These are phyloP conservation scores for Wickerhamomyces sp. DNA, from an alignment of 1,139 yeast species.

Conservation along the genomic window DNA sequence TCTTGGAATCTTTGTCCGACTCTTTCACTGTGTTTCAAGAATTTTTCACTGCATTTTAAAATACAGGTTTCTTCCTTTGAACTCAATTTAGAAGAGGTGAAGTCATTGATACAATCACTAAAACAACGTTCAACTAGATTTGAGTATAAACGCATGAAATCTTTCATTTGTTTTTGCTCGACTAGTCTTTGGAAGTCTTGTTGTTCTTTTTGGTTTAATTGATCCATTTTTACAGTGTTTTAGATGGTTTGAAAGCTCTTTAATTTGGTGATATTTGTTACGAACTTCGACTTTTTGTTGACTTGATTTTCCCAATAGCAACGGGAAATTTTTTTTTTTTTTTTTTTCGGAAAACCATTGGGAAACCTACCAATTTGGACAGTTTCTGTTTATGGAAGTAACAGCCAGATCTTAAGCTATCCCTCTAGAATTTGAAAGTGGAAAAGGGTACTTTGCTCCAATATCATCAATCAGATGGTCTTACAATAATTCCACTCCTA, in stretches of 20 bases:
- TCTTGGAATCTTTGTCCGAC: conserved; percentile 99
- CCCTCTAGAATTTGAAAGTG: too few species aligned
- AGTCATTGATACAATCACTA: conserved; percentile 95
- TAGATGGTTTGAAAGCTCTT: neutral
- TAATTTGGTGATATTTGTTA: neutral
- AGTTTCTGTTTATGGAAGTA: too few species aligned
- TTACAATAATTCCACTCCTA: too few species aligned
- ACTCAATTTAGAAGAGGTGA: conserved; percentile 86
- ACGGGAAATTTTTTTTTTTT: neutral
- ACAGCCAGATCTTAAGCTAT: too few species aligned
- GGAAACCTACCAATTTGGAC: too few species aligned
- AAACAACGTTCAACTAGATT: conserved; percentile 95
- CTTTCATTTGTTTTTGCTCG: conserved; percentile 98
- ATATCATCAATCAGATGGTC: too few species aligned
- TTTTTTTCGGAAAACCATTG: neutral
- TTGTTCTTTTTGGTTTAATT: conserved; percentile 86
- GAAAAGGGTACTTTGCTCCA: too few species aligned
- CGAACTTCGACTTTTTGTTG: neutral
- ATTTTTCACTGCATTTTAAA: conserved; percentile 91
- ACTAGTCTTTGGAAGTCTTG: conserved; percentile 93
- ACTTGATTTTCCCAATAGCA: neutral
- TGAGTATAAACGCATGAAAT: conserved; percentile 94
- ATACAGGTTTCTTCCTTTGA: conserved; percentile 82
- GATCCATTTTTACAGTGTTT: conserved; percentile 49
- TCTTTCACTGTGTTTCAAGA: conserved; percentile 96